Base-by-base conservation (phyloP, 2,329 filamentous ascomycete genomes). In the Calcarisporium arbuscula region DNA sequence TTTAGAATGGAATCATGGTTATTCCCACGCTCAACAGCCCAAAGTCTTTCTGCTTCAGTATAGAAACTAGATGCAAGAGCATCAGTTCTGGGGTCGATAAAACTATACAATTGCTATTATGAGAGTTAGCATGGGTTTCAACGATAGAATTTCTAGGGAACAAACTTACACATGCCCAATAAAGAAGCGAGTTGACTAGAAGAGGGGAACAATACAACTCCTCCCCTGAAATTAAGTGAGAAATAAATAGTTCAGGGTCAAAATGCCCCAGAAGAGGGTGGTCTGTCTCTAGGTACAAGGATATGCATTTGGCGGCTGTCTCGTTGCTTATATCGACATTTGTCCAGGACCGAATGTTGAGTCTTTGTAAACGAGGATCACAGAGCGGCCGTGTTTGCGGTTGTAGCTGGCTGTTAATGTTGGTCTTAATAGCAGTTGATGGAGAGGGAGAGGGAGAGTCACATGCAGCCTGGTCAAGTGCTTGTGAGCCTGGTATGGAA, bases 241-340 rank as follows among this genome's bases (percentile, higher is more conserved):
- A 30, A 18, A 64, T 38, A 31, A 65, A 61, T 1, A 58, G 36
- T 14, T 47, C 15, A 0, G 61, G 45, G 18, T 62, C 50, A 32
- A 65, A 65, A 1, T 50, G 35, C 2, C 56, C 57, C 10, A 65
- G 39, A 2, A 65, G 44, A 1, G 61, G 58, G 34, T 63, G 57
- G 11, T 65, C 60, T 2, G 59, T 62, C 32, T 50, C 43, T 6
- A 62, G 38, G 26, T 63, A 62, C 2, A 62, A 34, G 2, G 58
- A 62, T n/a, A 63, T 56, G 17, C 47, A 42, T 10, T 43, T 48
- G 3, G 51, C 52, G n/a, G 56, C 54, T 9, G 55, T 37, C 5
- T 55, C 45, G 28, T 54, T 46, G 1, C 45, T 30, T 5, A 63
- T 42, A 6, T 38, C 23, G 6, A 61, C 48, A 18, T 54, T 38